Evolutionary conservation across 192 early-diverging fungal genomes (phyloP), one percentile per base, ranked within the genome.

Genomic region (Gonapodya sp.): DNA sequence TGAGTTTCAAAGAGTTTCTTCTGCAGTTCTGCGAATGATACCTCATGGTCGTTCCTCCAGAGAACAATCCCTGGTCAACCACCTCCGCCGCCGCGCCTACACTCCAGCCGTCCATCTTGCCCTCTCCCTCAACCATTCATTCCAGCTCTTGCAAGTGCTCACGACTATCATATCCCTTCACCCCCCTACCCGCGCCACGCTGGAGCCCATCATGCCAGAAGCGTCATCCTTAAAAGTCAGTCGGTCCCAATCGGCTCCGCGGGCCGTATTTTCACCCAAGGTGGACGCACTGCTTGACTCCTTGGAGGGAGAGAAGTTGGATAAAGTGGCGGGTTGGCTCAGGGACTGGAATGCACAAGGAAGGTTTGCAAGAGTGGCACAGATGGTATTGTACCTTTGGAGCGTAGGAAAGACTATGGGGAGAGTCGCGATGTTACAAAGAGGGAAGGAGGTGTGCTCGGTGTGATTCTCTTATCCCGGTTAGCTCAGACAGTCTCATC

Each of bases 341-440:
- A 91, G 94, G 78, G 93, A 95, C 85, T 98, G 96, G 97, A 99
- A 98, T 89, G 97, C 97, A 1, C 94, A 96, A 81, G 89, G 92
- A 18, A 94, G 92, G 85, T 89, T 93, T 83, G 88, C 93, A 24
- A 84, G 86, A 36, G 86, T 92, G 34, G 95, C 97, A 8, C 96
- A 98, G 83, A 88, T 93, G 1, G 86, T 95, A 1, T 86, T 99
- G 16, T 79, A 97, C 83, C 90, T 93, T 31, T 88, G 98, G 1
- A 85, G 98, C 31, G 87, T 87, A 2, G 83, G 86, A 30, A 92
- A 90, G 77, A 86, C 88, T n/a, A 86, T 91, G 0, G 88, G 95
- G 80, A 82, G 88, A 31, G 86, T 98, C 73, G 86, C 93, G 64
- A 87, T 91, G 36, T 85, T 98, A n/a, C 89, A 92, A 1, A 92